Base-by-base conservation (phyloP, 179 eudicot species). In the Spinacia oleracea region DNA sequence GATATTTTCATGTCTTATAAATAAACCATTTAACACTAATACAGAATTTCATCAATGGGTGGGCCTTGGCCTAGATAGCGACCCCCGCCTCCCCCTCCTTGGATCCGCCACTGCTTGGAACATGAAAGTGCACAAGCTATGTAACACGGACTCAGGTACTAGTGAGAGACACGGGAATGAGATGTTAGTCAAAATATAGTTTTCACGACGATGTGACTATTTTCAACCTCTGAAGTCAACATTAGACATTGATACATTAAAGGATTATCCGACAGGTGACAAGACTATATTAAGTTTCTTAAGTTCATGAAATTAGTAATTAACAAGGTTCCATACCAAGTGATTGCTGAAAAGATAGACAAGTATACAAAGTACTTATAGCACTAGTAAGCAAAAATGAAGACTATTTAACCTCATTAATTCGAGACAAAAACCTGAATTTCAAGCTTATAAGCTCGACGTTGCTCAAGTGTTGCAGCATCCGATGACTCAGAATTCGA, bases 401-500 rank as follows among this genome's bases (percentile, higher is more conserved):
- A 48, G 48, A 29, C 32, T 55, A 3, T 34, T 34, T 63, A 35
- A 50, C 60, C 65, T 79, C 66, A 59, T 48, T 27, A 59, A 77
- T 48, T 6, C 15, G 63, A 64, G 77, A 51, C 32, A 96, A 18
- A 51, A 32, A 96, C 99, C 99, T 96, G 99, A 64, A 93, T 80
- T 85, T 93, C 98, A 82, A 96, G 75, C 80, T 96, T 96, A 85
- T 89, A 90, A 69, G 99, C 92, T 73, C 97, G 91, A 16, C 98
- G 97, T 82, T 96, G 99, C 87, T 96, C 99, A 77, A 96, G 87
- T 11, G 97, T 87, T 46, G 96, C 96, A 82, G 99, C 95, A 86
- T 90, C 89, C 9, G 97, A 92, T 70, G 84, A 70, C 84, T 91
- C 99, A 81, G 97, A 81, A 80, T 72, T 88, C 72, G 85, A 86